phyloP scores from a whole-genome alignment of 164 flowering plant species.

The Vitis amurensis region DNA sequence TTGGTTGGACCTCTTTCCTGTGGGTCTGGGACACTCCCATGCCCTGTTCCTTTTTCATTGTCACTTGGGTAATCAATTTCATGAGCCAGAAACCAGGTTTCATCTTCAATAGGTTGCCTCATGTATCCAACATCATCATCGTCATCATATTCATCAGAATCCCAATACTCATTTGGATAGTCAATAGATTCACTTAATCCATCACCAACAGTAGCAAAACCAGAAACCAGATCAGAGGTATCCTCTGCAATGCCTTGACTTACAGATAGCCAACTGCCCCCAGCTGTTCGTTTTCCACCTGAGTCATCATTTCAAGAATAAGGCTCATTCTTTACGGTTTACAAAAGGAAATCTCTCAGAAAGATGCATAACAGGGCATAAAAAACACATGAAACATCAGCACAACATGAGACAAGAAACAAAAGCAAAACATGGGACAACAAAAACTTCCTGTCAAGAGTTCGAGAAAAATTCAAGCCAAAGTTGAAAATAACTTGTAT shows the following conservation, averaged over 20 bases:
- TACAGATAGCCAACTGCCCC: slow-evolving; percentile 92
- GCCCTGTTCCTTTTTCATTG: slow-evolving; percentile 88
- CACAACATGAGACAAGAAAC: background rate
- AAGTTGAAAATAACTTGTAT: too few species aligned
- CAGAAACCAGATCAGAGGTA: slow-evolving; percentile 90
- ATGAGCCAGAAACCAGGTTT: slow-evolving; percentile 97
- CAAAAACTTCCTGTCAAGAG: background rate
- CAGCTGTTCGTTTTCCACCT: slow-evolving; percentile 68
- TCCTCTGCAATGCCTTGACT: slow-evolving; percentile 98
- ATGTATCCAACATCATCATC: slow-evolving; percentile 96
- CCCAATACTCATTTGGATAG: slow-evolving; percentile 98
- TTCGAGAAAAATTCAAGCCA: too few species aligned
- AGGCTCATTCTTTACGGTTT: background rate
- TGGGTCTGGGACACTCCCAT: slow-evolving; percentile 78
- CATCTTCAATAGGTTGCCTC: slow-evolving; percentile 98
- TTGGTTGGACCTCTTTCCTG: slow-evolving; percentile 67
- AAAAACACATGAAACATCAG: background rate
- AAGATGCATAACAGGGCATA: background rate
- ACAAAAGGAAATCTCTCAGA: background rate
- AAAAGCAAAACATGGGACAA: background rate
- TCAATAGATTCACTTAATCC: slow-evolving; percentile 86
- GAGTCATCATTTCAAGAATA: slow-evolving; percentile 21
- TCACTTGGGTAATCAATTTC: slow-evolving; percentile 99
- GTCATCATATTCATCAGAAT: slow-evolving; percentile 97
- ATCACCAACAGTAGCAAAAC: slow-evolving; percentile 95